Conservation (phyloP, 306 rosid species). For the Medicago lupulina region DNA sequence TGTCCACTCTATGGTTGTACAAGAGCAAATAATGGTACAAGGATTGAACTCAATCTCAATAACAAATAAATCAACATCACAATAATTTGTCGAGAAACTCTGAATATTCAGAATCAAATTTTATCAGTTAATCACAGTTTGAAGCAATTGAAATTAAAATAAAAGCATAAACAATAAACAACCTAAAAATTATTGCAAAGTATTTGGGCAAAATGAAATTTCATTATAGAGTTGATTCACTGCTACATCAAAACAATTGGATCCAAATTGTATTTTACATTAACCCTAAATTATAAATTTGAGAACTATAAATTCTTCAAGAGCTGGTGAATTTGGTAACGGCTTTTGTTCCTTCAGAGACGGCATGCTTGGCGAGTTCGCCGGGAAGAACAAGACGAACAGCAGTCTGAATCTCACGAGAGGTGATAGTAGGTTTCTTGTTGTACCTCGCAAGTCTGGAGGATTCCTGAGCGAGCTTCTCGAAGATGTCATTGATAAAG, state of each 20-base stretch:
- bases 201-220: not conserved
- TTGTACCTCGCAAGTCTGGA: conserved; percentile 49
- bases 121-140: too few species aligned
- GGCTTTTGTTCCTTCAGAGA: conserved; percentile 59
- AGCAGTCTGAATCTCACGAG: conserved; percentile 58
- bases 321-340: conserved; percentile 57
- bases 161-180: not conserved
- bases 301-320: not conserved
- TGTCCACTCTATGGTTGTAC: not conserved
- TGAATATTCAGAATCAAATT: too few species aligned
- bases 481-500: conserved; percentile 57
- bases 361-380: conserved; percentile 56
- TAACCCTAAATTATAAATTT: conserved; percentile 1
- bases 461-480: conserved; percentile 51
- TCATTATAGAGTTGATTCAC: not conserved
- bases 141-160: not conserved
- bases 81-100: too few species aligned
- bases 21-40: too few species aligned
- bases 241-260: not conserved
- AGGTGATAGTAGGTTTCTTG: conserved; percentile 55
- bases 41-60: too few species aligned
- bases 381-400: conserved; percentile 57
- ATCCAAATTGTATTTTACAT: not conserved
- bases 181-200: not conserved
- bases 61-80: too few species aligned